Conservation (phyloP, 306 rosid species). For the Mimosa pudica region DNA sequence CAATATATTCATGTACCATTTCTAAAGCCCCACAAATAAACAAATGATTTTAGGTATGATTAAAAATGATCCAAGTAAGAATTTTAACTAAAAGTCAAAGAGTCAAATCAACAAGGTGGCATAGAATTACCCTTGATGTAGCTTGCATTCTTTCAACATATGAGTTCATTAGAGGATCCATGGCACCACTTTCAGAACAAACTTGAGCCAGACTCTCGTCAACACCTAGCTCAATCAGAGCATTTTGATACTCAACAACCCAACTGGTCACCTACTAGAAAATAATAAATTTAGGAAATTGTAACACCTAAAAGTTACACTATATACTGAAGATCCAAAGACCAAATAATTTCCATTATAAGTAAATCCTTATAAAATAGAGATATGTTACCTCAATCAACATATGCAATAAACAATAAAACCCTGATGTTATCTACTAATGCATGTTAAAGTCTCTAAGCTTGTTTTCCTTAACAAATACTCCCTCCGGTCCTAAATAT, state of each 20-base stretch:
- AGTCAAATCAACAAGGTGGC: slow-evolving; percentile 27
- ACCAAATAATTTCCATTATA: not conserved
- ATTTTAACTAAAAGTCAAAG: slow-evolving; percentile 18
- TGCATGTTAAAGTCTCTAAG: not conserved
- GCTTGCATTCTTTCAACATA: slow-evolving; percentile 99
- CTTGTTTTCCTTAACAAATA: not conserved
- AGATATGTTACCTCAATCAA: not conserved
- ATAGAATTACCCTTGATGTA: slow-evolving; percentile 74
- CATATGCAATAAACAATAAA: not conserved
- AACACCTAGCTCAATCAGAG: slow-evolving; percentile 88
- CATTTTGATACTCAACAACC: slow-evolving; percentile 98
- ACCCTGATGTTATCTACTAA: not conserved
- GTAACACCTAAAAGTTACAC: not conserved
- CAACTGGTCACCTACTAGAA: slow-evolving; percentile 86
- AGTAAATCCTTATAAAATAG: slow-evolving; percentile 1
- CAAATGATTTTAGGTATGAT: slow-evolving; percentile 25
- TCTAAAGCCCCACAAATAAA: slow-evolving; percentile 52
- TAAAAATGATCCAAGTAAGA: slow-evolving; percentile 21
- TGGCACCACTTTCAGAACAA: slow-evolving; percentile 97
- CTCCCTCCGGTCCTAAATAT: no score
- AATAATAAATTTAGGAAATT: not conserved
- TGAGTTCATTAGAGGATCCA: slow-evolving; percentile 98
- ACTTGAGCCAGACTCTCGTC: slow-evolving; percentile 96
- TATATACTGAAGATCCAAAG: slow-evolving; percentile 1
- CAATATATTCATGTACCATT: slow-evolving; percentile 98